phyloP scores from a whole-genome alignment of 2,329 filamentous ascomycete genomes.

The Thelonectria olida region DNA sequence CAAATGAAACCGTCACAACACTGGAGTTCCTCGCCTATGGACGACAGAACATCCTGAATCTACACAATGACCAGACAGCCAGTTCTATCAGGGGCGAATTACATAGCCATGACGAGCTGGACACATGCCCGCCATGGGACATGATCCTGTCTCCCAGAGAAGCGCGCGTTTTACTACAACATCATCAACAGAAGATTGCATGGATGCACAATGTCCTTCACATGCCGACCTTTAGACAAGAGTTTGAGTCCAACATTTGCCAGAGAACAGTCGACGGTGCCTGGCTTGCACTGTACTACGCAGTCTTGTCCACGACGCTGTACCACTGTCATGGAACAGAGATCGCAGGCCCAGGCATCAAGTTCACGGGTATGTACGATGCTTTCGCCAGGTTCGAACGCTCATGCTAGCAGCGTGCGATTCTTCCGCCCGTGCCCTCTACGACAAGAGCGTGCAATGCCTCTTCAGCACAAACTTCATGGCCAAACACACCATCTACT shows the following conservation, averaged over 20 bases:
- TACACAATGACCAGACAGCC: neutral
- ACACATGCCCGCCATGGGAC: neutral
- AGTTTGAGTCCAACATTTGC: neutral
- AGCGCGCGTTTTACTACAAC: neutral
- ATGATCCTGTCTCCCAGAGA: neutral
- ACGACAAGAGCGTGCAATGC: neutral
- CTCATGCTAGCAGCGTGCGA: neutral
- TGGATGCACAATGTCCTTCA: conserved; percentile 17
- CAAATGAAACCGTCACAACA: neutral
- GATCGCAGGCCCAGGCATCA: neutral
- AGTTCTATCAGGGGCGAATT: too few relatives aligned
- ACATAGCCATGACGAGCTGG: too few relatives aligned
- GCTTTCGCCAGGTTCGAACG: neutral
- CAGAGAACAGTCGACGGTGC: neutral
- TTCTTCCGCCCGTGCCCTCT: neutral
- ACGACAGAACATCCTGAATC: conserved; percentile 3
- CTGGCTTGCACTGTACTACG: conserved; percentile 11
- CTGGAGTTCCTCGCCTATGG: conserved; percentile 9
- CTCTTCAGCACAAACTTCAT: conserved; percentile 10
- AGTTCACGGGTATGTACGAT: neutral
- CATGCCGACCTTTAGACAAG: conserved; percentile 1
- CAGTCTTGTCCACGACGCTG: conserved; percentile 6
- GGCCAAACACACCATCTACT: conserved; percentile 1
- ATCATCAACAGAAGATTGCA: neutral
- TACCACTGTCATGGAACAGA: neutral